These are phyloP conservation scores for Hanseniaspora valbyensis DNA, from an alignment of 805 yeast species.

Conservation along the genomic window DNA sequence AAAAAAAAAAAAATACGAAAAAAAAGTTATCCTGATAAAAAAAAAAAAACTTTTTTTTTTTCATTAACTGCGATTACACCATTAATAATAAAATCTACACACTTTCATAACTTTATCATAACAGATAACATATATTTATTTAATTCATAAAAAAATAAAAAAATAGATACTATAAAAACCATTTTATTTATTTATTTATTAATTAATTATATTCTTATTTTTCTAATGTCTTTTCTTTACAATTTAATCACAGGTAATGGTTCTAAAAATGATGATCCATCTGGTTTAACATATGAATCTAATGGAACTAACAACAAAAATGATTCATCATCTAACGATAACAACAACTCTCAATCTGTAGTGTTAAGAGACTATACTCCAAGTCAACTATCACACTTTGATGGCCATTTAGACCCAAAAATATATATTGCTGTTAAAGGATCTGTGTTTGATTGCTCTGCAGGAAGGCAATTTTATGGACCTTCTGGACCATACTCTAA, in stretches of 20 bases:
- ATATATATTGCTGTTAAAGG: conserved; percentile 84
- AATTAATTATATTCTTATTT: too few species aligned
- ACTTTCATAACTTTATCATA: too few species aligned
- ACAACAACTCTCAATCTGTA: conserved; percentile 28
- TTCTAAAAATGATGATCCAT: conserved; percentile 29
- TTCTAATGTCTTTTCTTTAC: conserved; percentile 29
- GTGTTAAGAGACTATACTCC: conserved; percentile 58
- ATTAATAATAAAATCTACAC: too few species aligned
- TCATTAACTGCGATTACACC: too few species aligned
- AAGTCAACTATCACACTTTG: conserved; percentile 53
- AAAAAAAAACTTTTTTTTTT: too few species aligned
- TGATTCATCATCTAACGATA: conserved; percentile 4
- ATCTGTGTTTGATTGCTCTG: conserved; percentile 70
- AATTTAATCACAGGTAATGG: conserved; percentile 29
- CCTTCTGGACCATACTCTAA: conserved; percentile 92
- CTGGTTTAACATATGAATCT: conserved; percentile 23
- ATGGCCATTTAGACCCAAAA: conserved; percentile 68
- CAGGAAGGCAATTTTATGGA: conserved; percentile 78
- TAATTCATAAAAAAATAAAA: too few species aligned
- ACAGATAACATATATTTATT: too few species aligned
- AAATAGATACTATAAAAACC: too few species aligned
- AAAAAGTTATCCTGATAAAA: too few species aligned
- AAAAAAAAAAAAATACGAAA: too few species aligned
- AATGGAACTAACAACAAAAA: conserved; percentile 18
- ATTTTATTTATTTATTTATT: too few species aligned